Evolutionary conservation across 2,329 filamentous ascomycete species (phyloP), one percentile per base, ranked within the genome.

Genomic region (Hymenoscyphus scutula): DNA sequence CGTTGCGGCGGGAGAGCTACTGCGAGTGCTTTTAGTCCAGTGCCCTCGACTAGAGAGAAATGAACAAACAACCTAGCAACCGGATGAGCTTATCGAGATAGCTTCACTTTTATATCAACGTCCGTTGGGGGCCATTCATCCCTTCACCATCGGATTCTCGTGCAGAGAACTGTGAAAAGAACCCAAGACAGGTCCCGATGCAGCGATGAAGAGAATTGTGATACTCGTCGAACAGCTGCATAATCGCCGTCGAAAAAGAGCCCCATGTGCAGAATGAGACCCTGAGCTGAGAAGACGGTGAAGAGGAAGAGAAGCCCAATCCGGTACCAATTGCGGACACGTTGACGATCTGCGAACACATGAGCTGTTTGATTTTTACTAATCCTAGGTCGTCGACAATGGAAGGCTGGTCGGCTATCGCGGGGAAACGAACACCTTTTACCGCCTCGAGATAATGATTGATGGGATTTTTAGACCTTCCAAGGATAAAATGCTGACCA

Each of bases 1-100:
- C 67, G 63, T 64, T 63, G 62, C 59, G 57, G 53, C 67, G 64
- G 67, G 65, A 67, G 63, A 66, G 62, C 66, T 68, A 68, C 62
- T 65, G 62, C 64, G 60, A 56, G 56, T 55, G 58, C 48, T 38
- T 61, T 62, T 65, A 64, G 62, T 59, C 54, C 58, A 56, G 58
- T 59, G 38, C 38, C 56, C 58, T 57, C 23, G 55, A 45, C 59
- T 25, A 59, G 37, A 59, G 34, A 34, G 32, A 41, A 23, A 51
- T 51, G 8, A 17, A 27, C 30, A 51, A 53, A 19, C 30, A 41
- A 32, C 56, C 56, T 19, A 45, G 23, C 19, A 27, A 25, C 56
- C 32, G 23, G 32, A 58, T 5, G 32, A 45, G 56, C 56, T 58
- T 59, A 59, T 59, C 38, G 41, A 34, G 41, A 53, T 48, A 53